Evolutionary conservation across 192 early-diverging fungal species (phyloP).

Genomic region (Backusella sp.): DNA sequence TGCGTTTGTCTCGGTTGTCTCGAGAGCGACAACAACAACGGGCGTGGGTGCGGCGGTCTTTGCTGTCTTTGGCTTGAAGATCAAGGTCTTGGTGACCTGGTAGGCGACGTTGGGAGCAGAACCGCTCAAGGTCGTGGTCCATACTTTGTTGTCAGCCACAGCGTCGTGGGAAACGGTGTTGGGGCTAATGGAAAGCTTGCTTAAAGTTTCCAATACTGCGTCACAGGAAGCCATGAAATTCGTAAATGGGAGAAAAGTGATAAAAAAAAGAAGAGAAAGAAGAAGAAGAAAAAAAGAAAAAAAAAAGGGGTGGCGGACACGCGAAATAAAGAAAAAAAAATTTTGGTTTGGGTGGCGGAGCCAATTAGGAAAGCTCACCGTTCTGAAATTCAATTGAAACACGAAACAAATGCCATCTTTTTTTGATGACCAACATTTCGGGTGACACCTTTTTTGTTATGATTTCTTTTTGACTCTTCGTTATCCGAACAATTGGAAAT

Average conservation of each 20-base stretch:
- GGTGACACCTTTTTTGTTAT: background rate
- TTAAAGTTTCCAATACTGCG: constrained; percentile 13
- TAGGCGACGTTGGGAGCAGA: constrained; percentile 25
- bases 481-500: background rate
- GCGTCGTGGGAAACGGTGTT: constrained; percentile 50
- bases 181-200: constrained; percentile 30
- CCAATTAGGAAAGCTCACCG: background rate
- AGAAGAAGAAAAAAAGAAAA: background rate
- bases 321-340: background rate
- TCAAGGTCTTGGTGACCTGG: constrained; percentile 67
- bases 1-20: constrained; percentile 49
- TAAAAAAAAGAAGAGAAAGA: background rate
- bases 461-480: background rate
- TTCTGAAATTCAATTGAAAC: background rate
- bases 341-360: constrained; percentile 9
- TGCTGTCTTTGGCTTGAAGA: constrained; percentile 79
- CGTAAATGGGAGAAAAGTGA: background rate
- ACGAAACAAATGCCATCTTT: background rate
- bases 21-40: constrained; percentile 62
- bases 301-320: background rate
- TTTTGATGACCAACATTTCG: background rate
- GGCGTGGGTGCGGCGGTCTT: constrained; percentile 60
- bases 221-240: constrained; percentile 21
- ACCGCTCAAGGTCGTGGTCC: constrained; percentile 45
- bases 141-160: constrained; percentile 57